Evolutionary conservation across 805 yeast genomes (phyloP), one percentile per base, ranked within the genome.

Genomic region (Lachancea nothofagi): DNA sequence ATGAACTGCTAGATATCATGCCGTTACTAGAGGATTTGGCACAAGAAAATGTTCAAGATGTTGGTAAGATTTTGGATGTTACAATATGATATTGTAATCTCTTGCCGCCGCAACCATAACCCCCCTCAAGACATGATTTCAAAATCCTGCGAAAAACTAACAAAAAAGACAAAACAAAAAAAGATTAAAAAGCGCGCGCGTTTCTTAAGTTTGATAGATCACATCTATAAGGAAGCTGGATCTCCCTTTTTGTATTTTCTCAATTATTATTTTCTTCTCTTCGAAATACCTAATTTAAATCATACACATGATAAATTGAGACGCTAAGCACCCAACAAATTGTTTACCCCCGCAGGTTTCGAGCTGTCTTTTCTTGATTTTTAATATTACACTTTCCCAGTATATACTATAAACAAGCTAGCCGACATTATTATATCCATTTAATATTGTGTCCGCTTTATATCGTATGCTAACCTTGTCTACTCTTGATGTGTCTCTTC

Each of bases 11-110:
- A 46, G 99, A 93, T 64, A 77, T 93, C 63, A 67, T 93, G 40
- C 98, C 97, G 10, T 78, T 93, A 44, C 70, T 93, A 50, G 86
- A 87, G 61, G 97, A 93, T 59, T 66, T 93, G 41, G 77, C 96
- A 5, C 66, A 72, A 47, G 59, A 70, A 8, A 71, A 71, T 33
- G 96, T 93, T 40, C 82, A 80, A 47, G 96, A 93, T 62, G 94
- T 93, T 25, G 79, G 88, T 26, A 63, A 80, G 48, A 90, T 90
- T 33, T 72, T 93, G 53, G 96, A 90, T 64, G 86, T 87, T 38
- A 76, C 64, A 4, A 57, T 62, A 47, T 62, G 43, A 41, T n/a
- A n/a, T n/a, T n/a, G n/a, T n/a, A 23, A 10, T 23, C 10, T 23
- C 10, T 23, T 23, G 10, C 10, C 25, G 10, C 25, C 25, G 7